phyloP scores from a whole-genome alignment of 495 filamentous ascomycete genomes.

The Oleoguttula mirabilis region DNA sequence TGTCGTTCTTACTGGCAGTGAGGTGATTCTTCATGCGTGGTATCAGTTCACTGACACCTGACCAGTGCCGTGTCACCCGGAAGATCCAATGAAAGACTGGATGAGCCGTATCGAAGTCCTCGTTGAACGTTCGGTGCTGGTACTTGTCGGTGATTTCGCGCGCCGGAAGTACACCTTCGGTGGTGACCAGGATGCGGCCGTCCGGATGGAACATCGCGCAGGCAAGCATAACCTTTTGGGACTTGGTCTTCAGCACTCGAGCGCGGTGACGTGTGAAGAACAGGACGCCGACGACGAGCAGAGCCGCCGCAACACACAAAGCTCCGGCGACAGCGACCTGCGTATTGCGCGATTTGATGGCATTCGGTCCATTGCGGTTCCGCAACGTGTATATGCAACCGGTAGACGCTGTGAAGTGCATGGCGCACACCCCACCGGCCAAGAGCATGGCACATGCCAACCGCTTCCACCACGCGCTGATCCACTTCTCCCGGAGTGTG shows the following conservation, averaged over 20 bases:
- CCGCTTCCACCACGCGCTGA: conserved; percentile 64
- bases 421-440: conserved; percentile 63
- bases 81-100: conserved; percentile 82
- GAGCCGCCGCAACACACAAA: conserved; percentile 27
- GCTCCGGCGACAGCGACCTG: conserved; percentile 18
- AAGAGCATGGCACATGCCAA: conserved; percentile 52
- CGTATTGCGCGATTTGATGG: conserved; percentile 36
- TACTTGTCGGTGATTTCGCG: conserved; percentile 71
- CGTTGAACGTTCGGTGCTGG: conserved; percentile 60
- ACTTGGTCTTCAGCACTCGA: conserved; percentile 35
- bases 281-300: conserved; percentile 52
- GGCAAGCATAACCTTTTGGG: conserved; percentile 67
- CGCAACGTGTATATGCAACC: conserved; percentile 54
- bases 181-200: conserved; percentile 65
- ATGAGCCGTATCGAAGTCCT: conserved; percentile 64
- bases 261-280: conserved; percentile 11
- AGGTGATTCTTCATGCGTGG: conserved; percentile 53
- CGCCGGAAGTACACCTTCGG: conserved; percentile 68
- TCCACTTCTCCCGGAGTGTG: conserved; percentile 62
- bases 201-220: conserved; percentile 63
- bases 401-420: conserved; percentile 75
- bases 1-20: conserved; percentile 10
- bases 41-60: conserved; percentile 50
- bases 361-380: conserved; percentile 15
- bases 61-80: conserved; percentile 66